phyloP scores from a whole-genome alignment of 73 alveolate genomes.

The Uronychia binucleata region DNA sequence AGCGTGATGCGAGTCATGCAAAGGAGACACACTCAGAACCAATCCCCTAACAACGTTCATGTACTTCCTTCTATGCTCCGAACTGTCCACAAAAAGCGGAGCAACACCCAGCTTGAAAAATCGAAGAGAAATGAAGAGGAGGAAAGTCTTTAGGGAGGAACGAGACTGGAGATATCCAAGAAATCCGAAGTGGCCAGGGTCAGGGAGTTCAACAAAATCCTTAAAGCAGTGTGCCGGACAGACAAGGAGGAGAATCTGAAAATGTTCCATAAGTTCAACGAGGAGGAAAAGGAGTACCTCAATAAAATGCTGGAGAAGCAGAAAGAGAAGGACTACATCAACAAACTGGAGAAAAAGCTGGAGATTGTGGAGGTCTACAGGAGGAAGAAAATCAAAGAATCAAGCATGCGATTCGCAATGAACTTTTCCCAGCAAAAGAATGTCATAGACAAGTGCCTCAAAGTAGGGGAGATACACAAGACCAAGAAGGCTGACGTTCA shows the following conservation, averaged over 20 bases:
- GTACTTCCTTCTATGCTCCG: not conserved
- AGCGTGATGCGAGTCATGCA: not conserved
- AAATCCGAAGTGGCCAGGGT: slow-evolving; percentile 6
- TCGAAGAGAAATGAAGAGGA: not conserved
- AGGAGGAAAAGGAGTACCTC: slow-evolving; percentile 21
- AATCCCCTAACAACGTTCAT: too few species aligned
- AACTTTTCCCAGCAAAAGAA: slow-evolving; percentile 21
- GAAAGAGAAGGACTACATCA: slow-evolving; percentile 13
- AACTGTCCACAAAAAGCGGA: not conserved
- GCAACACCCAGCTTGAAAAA: not conserved
- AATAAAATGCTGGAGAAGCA: slow-evolving; percentile 3
- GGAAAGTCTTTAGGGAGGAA: not conserved
- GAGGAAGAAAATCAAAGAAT: slow-evolving; percentile 13
- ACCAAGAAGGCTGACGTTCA: not conserved
- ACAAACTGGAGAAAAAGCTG: slow-evolving; percentile 7
- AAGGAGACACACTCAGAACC: not conserved
- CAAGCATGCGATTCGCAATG: slow-evolving; percentile 5
- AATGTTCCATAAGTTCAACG: slow-evolving; percentile 27
- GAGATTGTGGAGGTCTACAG: not conserved
- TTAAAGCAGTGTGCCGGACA: slow-evolving; percentile 7
- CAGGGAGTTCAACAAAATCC: slow-evolving; percentile 17
- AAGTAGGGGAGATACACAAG: slow-evolving; percentile 14
- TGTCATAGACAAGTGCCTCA: slow-evolving; percentile 11
- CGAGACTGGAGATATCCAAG: slow-evolving; percentile 4
- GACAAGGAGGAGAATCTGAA: slow-evolving; percentile 11